Evolutionary conservation across 495 filamentous ascomycete genomes (phyloP).

Genomic region (Xylaria acuta): DNA sequence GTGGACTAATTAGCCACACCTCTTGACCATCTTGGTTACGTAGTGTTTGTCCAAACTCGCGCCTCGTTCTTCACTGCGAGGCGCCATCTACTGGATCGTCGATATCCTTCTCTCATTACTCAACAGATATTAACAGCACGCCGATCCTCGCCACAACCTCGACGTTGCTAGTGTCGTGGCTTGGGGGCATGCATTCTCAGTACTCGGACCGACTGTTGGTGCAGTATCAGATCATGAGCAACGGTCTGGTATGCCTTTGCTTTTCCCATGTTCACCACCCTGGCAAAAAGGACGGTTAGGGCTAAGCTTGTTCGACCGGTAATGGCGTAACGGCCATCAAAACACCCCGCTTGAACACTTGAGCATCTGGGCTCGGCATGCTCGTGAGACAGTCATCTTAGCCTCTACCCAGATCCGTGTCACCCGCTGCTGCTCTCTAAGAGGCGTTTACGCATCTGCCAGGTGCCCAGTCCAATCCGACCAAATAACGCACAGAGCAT

Average conservation of each 20-base stretch:
- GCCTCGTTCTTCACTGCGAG: background rate
- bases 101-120: background rate
- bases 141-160: background rate
- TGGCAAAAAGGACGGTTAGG: constrained; percentile 5
- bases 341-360: background rate
- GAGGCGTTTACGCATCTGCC: background rate
- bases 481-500: constrained; percentile 2
- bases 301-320: constrained; percentile 19
- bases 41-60: no score
- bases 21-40: background rate
- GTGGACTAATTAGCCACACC: constrained; percentile 12
- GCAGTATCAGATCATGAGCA: constrained; percentile 27
- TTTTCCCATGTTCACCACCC: constrained; percentile 3
- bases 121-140: background rate
- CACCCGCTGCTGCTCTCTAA: constrained; percentile 1
- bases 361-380: background rate
- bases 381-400: constrained; percentile 12
- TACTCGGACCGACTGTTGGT: constrained; percentile 22
- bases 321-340: constrained; percentile 15
- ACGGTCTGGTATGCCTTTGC: constrained; percentile 14
- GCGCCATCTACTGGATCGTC: background rate
- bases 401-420: constrained; percentile 11
- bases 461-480: background rate
- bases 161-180: constrained; percentile 8
- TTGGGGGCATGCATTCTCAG: constrained; percentile 17